Conservation (phyloP, 768 basidiomycete species). For the Naganishia randhawae region DNA sequence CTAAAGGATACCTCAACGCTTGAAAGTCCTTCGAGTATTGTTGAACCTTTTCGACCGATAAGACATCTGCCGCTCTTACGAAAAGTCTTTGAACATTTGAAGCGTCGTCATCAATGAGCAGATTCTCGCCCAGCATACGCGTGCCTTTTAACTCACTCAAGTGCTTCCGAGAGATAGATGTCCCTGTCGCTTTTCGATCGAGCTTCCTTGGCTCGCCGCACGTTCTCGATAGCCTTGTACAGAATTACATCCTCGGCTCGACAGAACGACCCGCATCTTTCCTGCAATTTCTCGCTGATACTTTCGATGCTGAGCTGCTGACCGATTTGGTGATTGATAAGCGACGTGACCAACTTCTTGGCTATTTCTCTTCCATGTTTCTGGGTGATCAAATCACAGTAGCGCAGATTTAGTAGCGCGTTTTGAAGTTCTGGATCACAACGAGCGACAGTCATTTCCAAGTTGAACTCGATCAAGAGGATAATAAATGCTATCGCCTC, state of each 20-base stretch:
- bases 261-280: constrained; percentile 94
- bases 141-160: constrained; percentile 59
- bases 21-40: constrained; percentile 89
- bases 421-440: constrained; percentile 71
- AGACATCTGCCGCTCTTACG: constrained; percentile 75
- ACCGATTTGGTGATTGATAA: constrained; percentile 97
- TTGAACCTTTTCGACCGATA: constrained; percentile 76
- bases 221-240: constrained; percentile 96
- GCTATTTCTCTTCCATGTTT: constrained; percentile 83
- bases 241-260: constrained; percentile 96
- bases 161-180: constrained; percentile 76
- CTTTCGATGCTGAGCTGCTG: constrained; percentile 96
- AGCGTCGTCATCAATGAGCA: not conserved
- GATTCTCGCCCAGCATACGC: not conserved
- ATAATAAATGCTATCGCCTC: constrained; percentile 93
- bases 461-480: constrained; percentile 82
- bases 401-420: constrained; percentile 67
- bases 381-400: constrained; percentile 79
- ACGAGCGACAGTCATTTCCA: constrained; percentile 76
- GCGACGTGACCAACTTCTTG: constrained; percentile 81
- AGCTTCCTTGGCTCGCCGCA: constrained; percentile 82
- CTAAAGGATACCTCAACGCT: constrained; percentile 74
- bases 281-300: constrained; percentile 89
- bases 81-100: constrained; percentile 63
- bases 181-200: constrained; percentile 68